Evolutionary conservation across 192 early-diverging fungal species (phyloP).

Genomic region (Coemansia sp.): DNA sequence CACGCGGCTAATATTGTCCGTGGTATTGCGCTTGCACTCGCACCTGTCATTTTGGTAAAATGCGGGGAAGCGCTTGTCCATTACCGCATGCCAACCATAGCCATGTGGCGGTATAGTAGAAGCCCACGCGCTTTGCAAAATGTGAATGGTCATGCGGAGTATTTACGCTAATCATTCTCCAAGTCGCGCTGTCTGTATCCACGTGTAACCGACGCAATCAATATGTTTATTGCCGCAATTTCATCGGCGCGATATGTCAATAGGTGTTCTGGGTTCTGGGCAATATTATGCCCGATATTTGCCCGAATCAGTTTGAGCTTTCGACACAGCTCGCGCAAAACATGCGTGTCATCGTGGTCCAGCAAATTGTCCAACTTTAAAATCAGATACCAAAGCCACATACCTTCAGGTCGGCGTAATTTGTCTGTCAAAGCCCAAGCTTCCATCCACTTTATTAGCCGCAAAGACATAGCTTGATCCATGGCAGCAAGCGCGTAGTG

Average conservation of each 20-base stretch:
- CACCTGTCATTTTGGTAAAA: too few relatives aligned
- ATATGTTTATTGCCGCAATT: conserved; percentile 40
- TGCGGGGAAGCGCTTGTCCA: too few relatives aligned
- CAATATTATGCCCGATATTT: conserved; percentile 9
- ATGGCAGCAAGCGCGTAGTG: conserved; percentile 26
- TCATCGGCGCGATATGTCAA: conserved; percentile 17
- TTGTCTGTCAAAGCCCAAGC: conserved; percentile 27
- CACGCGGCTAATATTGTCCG: too few relatives aligned
- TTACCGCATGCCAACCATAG: too few relatives aligned
- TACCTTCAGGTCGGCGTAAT: conserved; percentile 23
- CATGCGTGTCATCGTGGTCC: conserved; percentile 42
- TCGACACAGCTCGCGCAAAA: conserved; percentile 42
- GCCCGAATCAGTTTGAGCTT: conserved; percentile 18
- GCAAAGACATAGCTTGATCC: conserved; percentile 35
- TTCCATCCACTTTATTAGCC: conserved; percentile 40
- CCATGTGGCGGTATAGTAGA: too few relatives aligned
- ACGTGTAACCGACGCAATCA: conserved; percentile 35
- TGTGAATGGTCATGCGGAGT: too few relatives aligned
- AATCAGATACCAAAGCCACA: conserved; percentile 47
- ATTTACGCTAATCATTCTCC: conserved; percentile 6
- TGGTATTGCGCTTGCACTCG: too few relatives aligned
- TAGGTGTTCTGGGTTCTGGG: background rate
- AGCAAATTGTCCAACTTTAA: conserved; percentile 35
- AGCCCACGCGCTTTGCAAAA: too few relatives aligned
- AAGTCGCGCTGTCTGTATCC: conserved; percentile 41